Conservation (phyloP, 306 rosid genomes). For the Pterocarpus santalinus region DNA sequence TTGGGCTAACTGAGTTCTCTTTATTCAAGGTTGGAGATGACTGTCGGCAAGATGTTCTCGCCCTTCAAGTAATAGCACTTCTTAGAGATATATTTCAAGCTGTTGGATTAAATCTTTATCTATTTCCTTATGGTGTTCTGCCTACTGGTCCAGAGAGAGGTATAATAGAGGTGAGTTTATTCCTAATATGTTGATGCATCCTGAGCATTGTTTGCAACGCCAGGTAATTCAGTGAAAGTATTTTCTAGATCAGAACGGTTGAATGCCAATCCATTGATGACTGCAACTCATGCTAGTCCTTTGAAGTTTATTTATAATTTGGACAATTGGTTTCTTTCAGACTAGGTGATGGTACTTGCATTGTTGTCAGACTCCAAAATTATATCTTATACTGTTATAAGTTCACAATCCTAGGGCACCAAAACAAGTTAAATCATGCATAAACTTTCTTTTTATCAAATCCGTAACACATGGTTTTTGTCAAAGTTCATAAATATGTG, state of each 20-base stretch:
- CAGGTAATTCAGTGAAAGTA: conserved; percentile 3
- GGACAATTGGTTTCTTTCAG: conserved; percentile 17
- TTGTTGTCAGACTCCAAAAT: conserved; percentile 24
- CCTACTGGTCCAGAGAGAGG: conserved; percentile 98
- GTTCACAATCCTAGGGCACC: conserved; percentile 2
- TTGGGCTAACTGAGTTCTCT: conserved; percentile 49
- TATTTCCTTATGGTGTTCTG: conserved; percentile 95
- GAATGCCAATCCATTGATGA: conserved; percentile 28
- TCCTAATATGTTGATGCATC: conserved; percentile 33
- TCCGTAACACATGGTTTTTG: not conserved
- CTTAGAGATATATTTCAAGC: conserved; percentile 96
- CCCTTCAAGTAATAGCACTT: conserved; percentile 97
- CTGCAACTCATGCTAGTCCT: conserved; percentile 18
- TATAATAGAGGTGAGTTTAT: conserved; percentile 85
- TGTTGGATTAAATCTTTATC: conserved; percentile 86
- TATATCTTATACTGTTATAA: not conserved
- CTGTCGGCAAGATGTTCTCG: conserved; percentile 99
- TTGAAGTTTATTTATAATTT: conserved; percentile 31
- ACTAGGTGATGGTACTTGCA: not conserved
- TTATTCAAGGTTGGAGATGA: conserved; percentile 93
- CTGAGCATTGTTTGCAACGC: conserved; percentile 28
- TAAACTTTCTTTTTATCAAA: not conserved
- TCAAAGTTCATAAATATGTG: not conserved
- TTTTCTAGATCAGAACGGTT: conserved; percentile 25
- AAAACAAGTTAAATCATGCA: conserved; percentile 4